Conservation (phyloP, 2,329 filamentous ascomycete genomes). For the Colletotrichum lentis region DNA sequence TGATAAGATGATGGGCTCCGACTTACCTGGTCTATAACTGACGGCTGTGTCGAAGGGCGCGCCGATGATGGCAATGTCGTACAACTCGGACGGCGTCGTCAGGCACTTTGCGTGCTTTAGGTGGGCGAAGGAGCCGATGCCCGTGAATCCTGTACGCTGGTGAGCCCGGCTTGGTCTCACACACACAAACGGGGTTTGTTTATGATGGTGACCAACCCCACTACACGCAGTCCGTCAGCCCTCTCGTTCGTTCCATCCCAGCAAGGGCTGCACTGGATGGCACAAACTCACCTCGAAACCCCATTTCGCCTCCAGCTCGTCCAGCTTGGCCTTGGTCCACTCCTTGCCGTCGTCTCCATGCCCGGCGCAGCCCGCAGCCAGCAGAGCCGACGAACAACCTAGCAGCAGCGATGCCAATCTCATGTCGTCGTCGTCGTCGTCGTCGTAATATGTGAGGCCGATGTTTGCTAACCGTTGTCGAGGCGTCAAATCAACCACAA, state of each 20-base stretch:
- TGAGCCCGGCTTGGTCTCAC: conserved; percentile 52
- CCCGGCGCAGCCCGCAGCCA: conserved; percentile 46
- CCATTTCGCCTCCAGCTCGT: conserved; percentile 66
- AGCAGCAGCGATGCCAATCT: conserved; percentile 34
- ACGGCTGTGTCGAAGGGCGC: conserved; percentile 79
- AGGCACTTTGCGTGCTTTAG: conserved; percentile 74
- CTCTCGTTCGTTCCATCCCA: background rate
- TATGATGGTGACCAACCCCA: conserved; percentile 33
- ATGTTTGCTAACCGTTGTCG: too few species aligned
- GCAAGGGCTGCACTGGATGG: background rate
- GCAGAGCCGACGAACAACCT: conserved; percentile 38
- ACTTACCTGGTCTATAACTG: conserved; percentile 71
- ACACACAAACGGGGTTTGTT: background rate
- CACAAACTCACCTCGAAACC: conserved; percentile 57
- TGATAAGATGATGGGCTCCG: background rate
- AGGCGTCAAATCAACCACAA: background rate
- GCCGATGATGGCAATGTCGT: conserved; percentile 77
- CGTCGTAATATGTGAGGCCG: background rate
- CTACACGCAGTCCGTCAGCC: conserved; percentile 18
- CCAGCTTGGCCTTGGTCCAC: conserved; percentile 60
- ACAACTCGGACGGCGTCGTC: conserved; percentile 68
- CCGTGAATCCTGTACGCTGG: conserved; percentile 64
- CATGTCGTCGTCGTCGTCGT: conserved; percentile 15
- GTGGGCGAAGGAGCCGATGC: conserved; percentile 79
- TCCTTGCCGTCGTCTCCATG: conserved; percentile 51